Evolutionary conservation across 345 rosid species (phyloP), one percentile per base, ranked within the genome.

Genomic region (Toxicodendron radicans): DNA sequence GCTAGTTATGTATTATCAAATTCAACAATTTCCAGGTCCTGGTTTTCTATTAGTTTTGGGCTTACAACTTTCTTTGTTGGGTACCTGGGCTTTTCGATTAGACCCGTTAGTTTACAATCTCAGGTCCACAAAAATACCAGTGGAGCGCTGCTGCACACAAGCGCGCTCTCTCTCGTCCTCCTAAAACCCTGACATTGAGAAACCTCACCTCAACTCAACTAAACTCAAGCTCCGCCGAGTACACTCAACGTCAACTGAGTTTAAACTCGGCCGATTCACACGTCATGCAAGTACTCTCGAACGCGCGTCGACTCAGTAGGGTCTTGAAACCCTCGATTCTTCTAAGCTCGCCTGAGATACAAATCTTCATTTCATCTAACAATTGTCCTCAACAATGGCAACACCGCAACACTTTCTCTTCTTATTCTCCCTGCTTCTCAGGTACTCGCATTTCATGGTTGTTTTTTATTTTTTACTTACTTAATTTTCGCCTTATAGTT

Each of bases 221-320:
- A 7, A 14, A 41, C 23, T 13, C 5, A 1, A 10, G n/a, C 23
- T 56, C 64, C 53, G 76, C 80, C 58, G 79, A 64, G 73, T 56
- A 13, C 65, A 48, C 76, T 62, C 24, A 3, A 10, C 41, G 4
- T 24, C 48, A 21, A 74, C 59, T 62, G 70, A 48, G 60, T 72
- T 57, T 18, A 33, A 18, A 60, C 45, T 21, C 58, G 38, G 30
- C 11, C 63, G 68, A 67, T 17, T 64, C 69, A 2, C 2, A 57
- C 33, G 70, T 43, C 46, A 89, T 87, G 92, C 86, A 73, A 72
- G 79, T 77, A 20, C 69, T 83, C 65, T 79, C 87, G 4, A 85
- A 51, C 63, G 79, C 86, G 53, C 82, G 86, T 43, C 78, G 83
- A 67, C 58, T 87, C 78, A 51, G 80, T 77, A 78, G 82, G 77